phyloP scores from a whole-genome alignment of 2,329 filamentous ascomycete genomes.

The Neofusicoccum parvum region DNA sequence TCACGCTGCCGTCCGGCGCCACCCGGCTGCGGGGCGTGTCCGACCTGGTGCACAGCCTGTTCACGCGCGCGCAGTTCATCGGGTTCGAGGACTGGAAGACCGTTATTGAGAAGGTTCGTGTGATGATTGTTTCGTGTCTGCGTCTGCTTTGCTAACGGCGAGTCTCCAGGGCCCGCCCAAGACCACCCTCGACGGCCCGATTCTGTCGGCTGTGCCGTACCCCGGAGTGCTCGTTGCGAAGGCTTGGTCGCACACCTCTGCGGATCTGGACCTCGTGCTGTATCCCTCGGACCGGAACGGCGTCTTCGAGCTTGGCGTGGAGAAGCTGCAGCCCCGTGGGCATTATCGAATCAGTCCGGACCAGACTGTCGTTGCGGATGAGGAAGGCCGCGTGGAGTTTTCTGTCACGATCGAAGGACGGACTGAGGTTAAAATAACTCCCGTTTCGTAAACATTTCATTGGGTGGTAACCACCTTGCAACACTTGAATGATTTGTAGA shows the following conservation, averaged over 20 bases:
- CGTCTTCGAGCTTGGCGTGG: conserved; percentile 24
- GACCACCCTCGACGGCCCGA: conserved; percentile 23
- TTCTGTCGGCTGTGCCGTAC: conserved; percentile 23
- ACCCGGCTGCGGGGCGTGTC: background rate
- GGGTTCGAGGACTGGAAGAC: conserved; percentile 23
- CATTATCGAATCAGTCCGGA: background rate
- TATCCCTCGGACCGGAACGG: conserved; percentile 23
- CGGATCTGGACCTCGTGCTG: conserved; percentile 25
- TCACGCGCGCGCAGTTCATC: background rate
- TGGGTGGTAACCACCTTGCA: too few relatives aligned
- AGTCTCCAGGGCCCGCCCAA: conserved; percentile 21
- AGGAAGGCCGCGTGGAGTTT: background rate
- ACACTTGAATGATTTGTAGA: too few relatives aligned
- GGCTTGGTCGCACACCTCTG: conserved; percentile 23
- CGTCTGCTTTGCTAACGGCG: too few relatives aligned
- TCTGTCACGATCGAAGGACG: background rate
- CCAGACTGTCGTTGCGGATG: background rate
- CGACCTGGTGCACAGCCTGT: background rate
- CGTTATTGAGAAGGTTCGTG: conserved; percentile 16
- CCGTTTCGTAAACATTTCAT: background rate
- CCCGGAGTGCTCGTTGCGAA: conserved; percentile 27
- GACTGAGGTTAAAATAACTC: background rate
- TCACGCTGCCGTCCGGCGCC: conserved; percentile 8
- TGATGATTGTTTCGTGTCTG: background rate
- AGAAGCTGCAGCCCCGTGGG: conserved; percentile 19